Percentiles rank a stretch among this genome's conserved stretches.
These are phyloP conservation scores for Xanthoconium purpureum DNA, from an alignment of 768 basidiomycete species.

Conservation along the genomic window DNA sequence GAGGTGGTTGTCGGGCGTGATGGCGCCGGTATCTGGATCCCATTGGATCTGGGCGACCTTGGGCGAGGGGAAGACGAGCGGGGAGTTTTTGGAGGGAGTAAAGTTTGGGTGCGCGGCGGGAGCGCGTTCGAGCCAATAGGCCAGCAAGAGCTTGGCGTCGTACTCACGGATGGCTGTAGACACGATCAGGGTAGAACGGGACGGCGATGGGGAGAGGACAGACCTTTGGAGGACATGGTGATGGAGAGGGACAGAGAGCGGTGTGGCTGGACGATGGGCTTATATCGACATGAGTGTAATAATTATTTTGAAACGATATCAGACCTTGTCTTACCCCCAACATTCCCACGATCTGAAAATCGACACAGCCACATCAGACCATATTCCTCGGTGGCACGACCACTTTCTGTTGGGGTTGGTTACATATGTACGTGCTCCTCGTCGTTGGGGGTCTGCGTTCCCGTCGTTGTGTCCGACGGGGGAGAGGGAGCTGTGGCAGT, in stretches of 20 bases:
- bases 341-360: constrained; percentile 28
- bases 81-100: constrained; percentile 39
- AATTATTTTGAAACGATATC: constrained; percentile 21
- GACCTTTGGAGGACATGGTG: constrained; percentile 34
- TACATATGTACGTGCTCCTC: too few species aligned
- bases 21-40: constrained; percentile 65
- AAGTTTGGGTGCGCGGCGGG: constrained; percentile 71
- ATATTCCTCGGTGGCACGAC: too few species aligned
- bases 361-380: constrained; percentile 28
- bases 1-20: constrained; percentile 58
- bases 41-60: constrained; percentile 87
- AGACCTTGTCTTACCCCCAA: constrained; percentile 29
- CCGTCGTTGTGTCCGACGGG: neutral
- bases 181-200: neutral
- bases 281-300: constrained; percentile 17
- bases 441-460: neutral
- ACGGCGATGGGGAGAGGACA: neutral
- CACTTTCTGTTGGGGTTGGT: neutral
- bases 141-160: constrained; percentile 96
- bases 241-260: constrained; percentile 12
- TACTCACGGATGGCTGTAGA: constrained; percentile 88
- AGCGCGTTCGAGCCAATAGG: constrained; percentile 95
- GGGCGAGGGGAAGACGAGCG: constrained; percentile 56
- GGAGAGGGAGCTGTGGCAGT: neutral
- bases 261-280: constrained; percentile 2